A percentile compares a stretch with the other conserved stretches of the same genome.
Conservation (phyloP, 768 basidiomycete genomes). For the Tephrocybe sp. region DNA sequence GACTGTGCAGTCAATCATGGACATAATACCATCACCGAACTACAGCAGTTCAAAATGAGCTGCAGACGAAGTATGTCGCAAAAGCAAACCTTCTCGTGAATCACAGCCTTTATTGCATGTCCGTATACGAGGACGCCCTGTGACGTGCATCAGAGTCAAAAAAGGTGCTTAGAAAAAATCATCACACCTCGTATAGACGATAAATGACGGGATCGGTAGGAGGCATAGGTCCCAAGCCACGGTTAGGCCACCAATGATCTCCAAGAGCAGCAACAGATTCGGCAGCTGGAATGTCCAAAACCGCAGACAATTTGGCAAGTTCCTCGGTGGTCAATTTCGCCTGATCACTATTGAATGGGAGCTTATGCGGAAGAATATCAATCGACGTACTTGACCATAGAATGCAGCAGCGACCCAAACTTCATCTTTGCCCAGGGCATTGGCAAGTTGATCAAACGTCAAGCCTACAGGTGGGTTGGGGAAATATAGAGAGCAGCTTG, state of each 20-base stretch:
- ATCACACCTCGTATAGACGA: slow-evolving; percentile 72
- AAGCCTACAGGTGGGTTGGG: slow-evolving; percentile 18
- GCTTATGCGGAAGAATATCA: background rate
- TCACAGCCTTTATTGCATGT: slow-evolving; percentile 75
- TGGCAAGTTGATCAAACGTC: slow-evolving; percentile 68
- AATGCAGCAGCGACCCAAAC: slow-evolving; percentile 82
- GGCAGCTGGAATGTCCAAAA: slow-evolving; percentile 45
- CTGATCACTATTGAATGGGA: slow-evolving; percentile 27
- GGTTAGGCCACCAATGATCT: slow-evolving; percentile 71
- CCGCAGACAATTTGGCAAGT: slow-evolving; percentile 44
- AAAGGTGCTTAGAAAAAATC: background rate
- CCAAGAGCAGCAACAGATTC: slow-evolving; percentile 48
- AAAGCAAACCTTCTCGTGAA: slow-evolving; percentile 65
- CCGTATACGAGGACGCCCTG: slow-evolving; percentile 77
- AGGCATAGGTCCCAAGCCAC: slow-evolving; percentile 65
- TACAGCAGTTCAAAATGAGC: slow-evolving; percentile 20
- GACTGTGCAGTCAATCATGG: slow-evolving; percentile 83
- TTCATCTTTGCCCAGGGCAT: slow-evolving; percentile 68
- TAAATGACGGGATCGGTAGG: slow-evolving; percentile 82
- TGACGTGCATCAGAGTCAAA: background rate
- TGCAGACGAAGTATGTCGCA: background rate
- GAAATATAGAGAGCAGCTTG: background rate
- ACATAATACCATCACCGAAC: slow-evolving; percentile 90
- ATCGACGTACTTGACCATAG: slow-evolving; percentile 62
- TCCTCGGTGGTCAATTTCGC: slow-evolving; percentile 69